Evolutionary conservation across 2,329 filamentous ascomycete genomes (phyloP), one percentile per base, ranked within the genome.

Genomic region (Sporothrix luriei): DNA sequence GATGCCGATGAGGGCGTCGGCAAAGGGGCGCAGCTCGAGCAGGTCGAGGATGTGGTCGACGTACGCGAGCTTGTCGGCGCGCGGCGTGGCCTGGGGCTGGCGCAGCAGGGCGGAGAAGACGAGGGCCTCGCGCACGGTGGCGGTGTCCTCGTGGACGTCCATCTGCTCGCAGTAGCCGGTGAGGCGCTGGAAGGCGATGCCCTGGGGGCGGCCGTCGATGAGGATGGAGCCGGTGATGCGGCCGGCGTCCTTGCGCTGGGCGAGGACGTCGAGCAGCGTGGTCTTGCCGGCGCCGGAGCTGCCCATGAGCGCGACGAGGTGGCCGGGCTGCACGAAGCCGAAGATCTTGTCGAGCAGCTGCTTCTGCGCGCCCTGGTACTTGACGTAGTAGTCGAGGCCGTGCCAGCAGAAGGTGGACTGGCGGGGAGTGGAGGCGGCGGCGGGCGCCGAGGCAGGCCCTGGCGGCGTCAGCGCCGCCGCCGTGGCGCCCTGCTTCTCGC

Each of bases 251-350:
- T 91, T 91, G 74, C 91, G 87, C 71, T 91, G 91, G 6, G 92
- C 93, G 33, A 97, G 84, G 1, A 93, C 91, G 77, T 96, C 93
- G 7, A 96, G 82, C 2, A 97, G 84, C 0, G 92, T 96, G 0
- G 92, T 96, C 79, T 96, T 97, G 66, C 93, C 93, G n/a, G 93
- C 93, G 73, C 92, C 92, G 16, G 89, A 91, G 2, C 91, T 88
- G 75, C 91, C 90, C 91, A 94, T 92, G 21, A 94, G 81, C 4
- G 91, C 91, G 1, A 89, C 92, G 21, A 94, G 79, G 71, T 88
- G 93, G 61, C 91, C 91, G 0, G 92, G 91, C 78, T 93, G 92
- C 68, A 94, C 90, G 87, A 90, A 96, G 2, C 92, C 93, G 73
- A 93, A 88, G 1, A 96, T 90, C 70, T 94, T 86, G 72, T 95